Conservation (phyloP, 208 protist species). For the Crithidia bombi region DNA sequence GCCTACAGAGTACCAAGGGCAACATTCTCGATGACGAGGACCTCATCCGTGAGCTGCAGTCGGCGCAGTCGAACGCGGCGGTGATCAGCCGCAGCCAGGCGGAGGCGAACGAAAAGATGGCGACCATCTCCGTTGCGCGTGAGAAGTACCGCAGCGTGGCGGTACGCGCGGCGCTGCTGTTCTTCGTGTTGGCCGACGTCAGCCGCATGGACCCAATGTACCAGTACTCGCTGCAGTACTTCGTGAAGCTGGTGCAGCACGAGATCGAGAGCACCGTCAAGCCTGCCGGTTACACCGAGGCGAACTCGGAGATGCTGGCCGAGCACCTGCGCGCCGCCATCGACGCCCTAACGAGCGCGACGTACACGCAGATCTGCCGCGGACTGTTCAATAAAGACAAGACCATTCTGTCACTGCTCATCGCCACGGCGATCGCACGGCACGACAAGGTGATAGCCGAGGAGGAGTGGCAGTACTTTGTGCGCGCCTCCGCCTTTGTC, state of each 20-base stretch:
- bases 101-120: slow-evolving; percentile 93
- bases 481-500: slow-evolving; percentile 89
- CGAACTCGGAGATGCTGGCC: slow-evolving; percentile 58
- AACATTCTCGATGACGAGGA: slow-evolving; percentile 96
- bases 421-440: slow-evolving; percentile 89
- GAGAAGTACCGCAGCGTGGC: slow-evolving; percentile 93
- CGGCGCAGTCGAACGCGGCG: slow-evolving; percentile 91
- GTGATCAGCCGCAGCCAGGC: slow-evolving; percentile 89
- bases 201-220: slow-evolving; percentile 98
- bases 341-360: slow-evolving; percentile 80
- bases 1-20: slow-evolving; percentile 86
- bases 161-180: slow-evolving; percentile 92
- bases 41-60: slow-evolving; percentile 94
- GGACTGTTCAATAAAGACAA: slow-evolving; percentile 99
- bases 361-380: slow-evolving; percentile 97
- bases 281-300: slow-evolving; percentile 50
- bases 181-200: slow-evolving; percentile 95
- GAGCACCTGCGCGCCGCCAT: slow-evolving; percentile 87
- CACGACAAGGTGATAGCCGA: slow-evolving; percentile 64
- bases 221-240: slow-evolving; percentile 98
- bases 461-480: slow-evolving; percentile 94
- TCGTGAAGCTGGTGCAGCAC: slow-evolving; percentile 94
- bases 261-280: slow-evolving; percentile 84
- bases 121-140: slow-evolving; percentile 90
- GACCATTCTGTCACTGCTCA: slow-evolving; percentile 94